phyloP scores from a whole-genome alignment of 129 eudicot species.

The Flaveria brownii region DNA sequence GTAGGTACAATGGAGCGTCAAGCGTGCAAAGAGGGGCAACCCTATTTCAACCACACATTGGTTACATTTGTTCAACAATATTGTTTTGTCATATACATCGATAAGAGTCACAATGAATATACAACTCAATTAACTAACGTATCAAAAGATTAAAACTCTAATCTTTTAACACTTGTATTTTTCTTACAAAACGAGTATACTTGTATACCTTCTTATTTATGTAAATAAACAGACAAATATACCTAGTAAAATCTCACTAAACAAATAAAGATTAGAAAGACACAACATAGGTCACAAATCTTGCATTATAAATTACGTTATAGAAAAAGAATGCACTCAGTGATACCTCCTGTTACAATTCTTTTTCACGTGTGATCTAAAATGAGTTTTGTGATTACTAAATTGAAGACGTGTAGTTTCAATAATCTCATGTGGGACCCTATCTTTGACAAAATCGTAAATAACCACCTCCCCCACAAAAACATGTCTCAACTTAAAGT shows the following conservation, averaged over 20 bases:
- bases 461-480: constrained; percentile 25
- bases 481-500: constrained; percentile 9
- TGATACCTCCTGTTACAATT: too few species aligned
- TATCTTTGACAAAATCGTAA: constrained; percentile 24
- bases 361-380: not conserved
- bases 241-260: too few species aligned
- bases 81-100: too few species aligned
- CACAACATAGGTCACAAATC: too few species aligned
- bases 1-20: not conserved
- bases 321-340: too few species aligned
- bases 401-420: not conserved
- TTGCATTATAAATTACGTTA: too few species aligned
- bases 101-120: too few species aligned
- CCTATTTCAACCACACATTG: too few species aligned
- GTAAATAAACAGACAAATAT: too few species aligned
- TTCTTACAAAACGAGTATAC: not conserved
- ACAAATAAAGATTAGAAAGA: too few species aligned
- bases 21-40: too few species aligned
- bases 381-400: not conserved
- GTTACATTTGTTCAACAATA: too few species aligned
- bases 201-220: not conserved
- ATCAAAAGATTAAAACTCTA: not conserved
- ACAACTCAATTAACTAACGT: not conserved
- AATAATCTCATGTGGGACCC: constrained; percentile 24
- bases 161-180: not conserved